Base-by-base conservation (phyloP, 768 basidiomycete species). In the Calocybe gangraenosa region DNA sequence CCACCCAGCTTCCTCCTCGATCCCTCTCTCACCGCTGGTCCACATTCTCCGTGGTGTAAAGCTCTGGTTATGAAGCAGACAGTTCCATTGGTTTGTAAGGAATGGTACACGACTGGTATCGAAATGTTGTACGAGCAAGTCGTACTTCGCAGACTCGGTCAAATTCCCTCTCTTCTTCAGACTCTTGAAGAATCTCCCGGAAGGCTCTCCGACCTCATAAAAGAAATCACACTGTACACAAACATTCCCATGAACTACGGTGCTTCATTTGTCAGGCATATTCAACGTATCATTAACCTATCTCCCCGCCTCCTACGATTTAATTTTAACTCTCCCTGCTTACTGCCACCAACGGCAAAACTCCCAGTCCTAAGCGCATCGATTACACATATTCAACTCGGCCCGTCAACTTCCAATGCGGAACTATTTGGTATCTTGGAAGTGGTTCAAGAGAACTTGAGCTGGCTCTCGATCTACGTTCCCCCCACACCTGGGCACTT, bases 81-180 rank as follows among this genome's bases (percentile, higher is more conserved):
- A 5, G 15, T 63, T 11, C 15, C 52, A 11, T 23, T 49, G 9
- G 64, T 65, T 11, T 67, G 58, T 49, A 58, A 52, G 20, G 25
- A 34, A 1, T 65, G 63, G 62, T 47, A 61, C 35, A 18, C 42
- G 20, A 43, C 55, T 15, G 60, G 55, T 7, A 47, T 61, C 28
- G 35, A 49, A 13, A 32, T 60, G 25, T 49, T 65, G 3, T 67
- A 65, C 40, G 48, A 58, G 36, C 49, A 58, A 14, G 41, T 65
- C 13, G 50, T 44, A 30, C 49, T 67, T 30, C 58, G 51, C 8
- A 51, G 49, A 5, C 39, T 54, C n/a, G 53, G 47, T 19, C 59
- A 64, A 36, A 46, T 65, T 3, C 39, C 44, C 17, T 47, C 44
- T 3, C 50, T 65, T 8, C 49, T 55, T 11, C 23, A 37, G 15